A percentile compares a stretch with the other conserved stretches of the same genome.
These are phyloP conservation scores for Scheffersomyces insectosa DNA, from an alignment of 1,139 yeast species.

Conservation along the genomic window DNA sequence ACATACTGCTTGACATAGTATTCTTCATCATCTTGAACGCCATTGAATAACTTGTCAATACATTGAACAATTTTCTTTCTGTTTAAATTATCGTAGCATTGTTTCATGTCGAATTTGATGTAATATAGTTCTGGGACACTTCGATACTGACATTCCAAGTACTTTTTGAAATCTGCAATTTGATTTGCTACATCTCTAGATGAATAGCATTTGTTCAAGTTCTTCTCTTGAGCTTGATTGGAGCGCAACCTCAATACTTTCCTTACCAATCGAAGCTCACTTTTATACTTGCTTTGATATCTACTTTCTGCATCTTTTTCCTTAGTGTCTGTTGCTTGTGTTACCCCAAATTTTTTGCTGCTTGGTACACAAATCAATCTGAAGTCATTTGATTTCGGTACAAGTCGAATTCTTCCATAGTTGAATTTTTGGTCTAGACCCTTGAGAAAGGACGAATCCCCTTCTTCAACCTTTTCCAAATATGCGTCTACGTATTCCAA, in stretches of 20 bases:
- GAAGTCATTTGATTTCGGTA: constrained; percentile 60
- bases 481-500: constrained; percentile 35
- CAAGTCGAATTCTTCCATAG: constrained; percentile 41
- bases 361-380: constrained; percentile 64
- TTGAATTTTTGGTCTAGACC: constrained; percentile 16
- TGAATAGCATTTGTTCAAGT: constrained; percentile 25
- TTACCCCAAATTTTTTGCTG: constrained; percentile 16
- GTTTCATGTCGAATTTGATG: constrained; percentile 73
- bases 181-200: constrained; percentile 26
- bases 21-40: constrained; percentile 19
- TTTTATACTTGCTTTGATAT: no score
- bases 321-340: constrained; percentile 1
- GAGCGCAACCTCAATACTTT: constrained; percentile 13
- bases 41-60: constrained; percentile 24
- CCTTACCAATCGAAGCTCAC: constrained; percentile 35
- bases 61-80: constrained; percentile 42
- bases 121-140: constrained; percentile 44
- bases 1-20: constrained; percentile 25
- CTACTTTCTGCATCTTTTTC: not conserved
- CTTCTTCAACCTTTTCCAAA: constrained; percentile 13
- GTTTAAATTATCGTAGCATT: constrained; percentile 79
- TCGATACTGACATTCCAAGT: constrained; percentile 15
- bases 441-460: constrained; percentile 1
- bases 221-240: not conserved
- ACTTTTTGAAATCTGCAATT: constrained; percentile 22